These are phyloP conservation scores for Apiospora rasikravindrae DNA, from an alignment of 2,329 filamentous ascomycete genomes.

Conservation along the genomic window DNA sequence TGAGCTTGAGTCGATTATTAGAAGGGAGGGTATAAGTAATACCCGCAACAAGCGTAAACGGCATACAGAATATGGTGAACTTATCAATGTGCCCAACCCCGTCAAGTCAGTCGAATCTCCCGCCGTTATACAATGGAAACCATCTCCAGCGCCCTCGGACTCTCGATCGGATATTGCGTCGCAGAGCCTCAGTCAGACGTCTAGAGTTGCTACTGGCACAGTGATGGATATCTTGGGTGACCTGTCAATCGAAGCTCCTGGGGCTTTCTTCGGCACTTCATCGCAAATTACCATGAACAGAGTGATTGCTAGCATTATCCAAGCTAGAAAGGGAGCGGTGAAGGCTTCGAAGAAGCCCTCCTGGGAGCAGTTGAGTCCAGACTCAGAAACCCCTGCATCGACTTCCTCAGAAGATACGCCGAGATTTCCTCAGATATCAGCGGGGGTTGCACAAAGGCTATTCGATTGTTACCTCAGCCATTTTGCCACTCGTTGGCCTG, in stretches of 20 bases:
- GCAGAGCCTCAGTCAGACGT: not conserved
- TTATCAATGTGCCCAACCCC: not conserved
- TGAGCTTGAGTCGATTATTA: conserved; percentile 27
- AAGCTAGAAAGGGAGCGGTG: conserved; percentile 25
- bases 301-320: conserved; percentile 31
- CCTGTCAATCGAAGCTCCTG: conserved; percentile 30
- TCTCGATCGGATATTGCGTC: conserved; percentile 17
- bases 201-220: conserved; percentile 21
- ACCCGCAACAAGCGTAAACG: conserved; percentile 18
- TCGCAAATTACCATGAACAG: conserved; percentile 33
- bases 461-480: conserved; percentile 33
- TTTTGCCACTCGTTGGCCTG: conserved; percentile 34
- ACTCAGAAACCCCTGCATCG: not conserved
- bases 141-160: conserved; percentile 19
- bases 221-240: conserved; percentile 31
- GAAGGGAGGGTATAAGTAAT: conserved; percentile 22
- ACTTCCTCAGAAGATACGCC: conserved; percentile 12
- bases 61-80: not conserved
- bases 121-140: not conserved
- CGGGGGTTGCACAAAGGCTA: conserved; percentile 32
- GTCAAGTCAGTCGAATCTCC: not conserved
- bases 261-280: conserved; percentile 31
- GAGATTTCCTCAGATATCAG: conserved; percentile 28
- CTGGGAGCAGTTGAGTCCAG: not conserved
- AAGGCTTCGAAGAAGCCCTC: not conserved